Evolutionary conservation across 2,329 filamentous ascomycete genomes (phyloP), one percentile per base, ranked within the genome.

Genomic region (Xylaria sp.): DNA sequence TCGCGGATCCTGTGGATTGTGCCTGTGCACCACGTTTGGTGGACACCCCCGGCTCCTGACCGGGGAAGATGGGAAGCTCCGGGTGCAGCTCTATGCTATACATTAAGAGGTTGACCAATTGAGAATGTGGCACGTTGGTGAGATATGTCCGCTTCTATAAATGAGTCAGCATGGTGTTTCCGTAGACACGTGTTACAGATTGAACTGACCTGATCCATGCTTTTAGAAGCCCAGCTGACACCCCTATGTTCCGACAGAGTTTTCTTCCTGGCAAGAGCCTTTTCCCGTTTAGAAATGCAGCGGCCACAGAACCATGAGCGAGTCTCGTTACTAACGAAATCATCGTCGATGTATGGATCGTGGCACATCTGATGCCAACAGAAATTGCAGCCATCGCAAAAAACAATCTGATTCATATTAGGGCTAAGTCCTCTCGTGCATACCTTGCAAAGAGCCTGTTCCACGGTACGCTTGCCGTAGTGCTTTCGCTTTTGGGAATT

Each of bases 311-410:
- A 88, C 92, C 93, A 96, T 71, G 90, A 88, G 68, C 87, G 87
- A 70, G 88, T 87, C 71, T 89, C 83, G 68, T 92, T 86, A 42
- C 85, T 85, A 56, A 94, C 87, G 23, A 91, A 88, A 20, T 90
- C 87, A 69, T 90, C 87, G n/a, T 86, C 85, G 68, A 97, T 92
- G 9, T 87, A 86, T 1, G 93, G 93, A 67, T 92, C 87, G 78
- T 97, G 93, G 76, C 93, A 97, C 74, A 89, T 88, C 78, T 94
- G 92, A 79, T 97, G 93, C 87, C 93, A 97, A 49, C 90, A 88
- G 36, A 85, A 84, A 77, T 93, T 92, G 82, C 93, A 97, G 17
- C 89, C 89, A 79, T 95, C 92, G 81, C 93, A 97, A 79, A 94
- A 93, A 2, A 96, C 92, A 77, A 97, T 94, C 80, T 90, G 88